These are phyloP conservation scores for Neurospora intermedia DNA, from an alignment of 495 filamentous ascomycete genomes.

Conservation along the genomic window DNA sequence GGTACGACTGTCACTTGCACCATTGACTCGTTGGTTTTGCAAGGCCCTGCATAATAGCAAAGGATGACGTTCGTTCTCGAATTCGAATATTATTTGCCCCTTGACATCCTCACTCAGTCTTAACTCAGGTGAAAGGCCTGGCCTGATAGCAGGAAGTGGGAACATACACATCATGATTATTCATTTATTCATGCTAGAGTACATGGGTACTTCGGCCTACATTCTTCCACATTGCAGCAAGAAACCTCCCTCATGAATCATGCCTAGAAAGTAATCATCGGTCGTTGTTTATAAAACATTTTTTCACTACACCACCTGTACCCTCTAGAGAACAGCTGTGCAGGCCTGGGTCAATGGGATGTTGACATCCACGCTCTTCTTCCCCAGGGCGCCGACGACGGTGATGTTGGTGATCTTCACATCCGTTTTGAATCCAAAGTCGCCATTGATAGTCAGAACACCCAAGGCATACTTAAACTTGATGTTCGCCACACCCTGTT, in stretches of 20 bases:
- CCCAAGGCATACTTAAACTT: constrained; percentile 43
- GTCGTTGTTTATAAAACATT: background rate
- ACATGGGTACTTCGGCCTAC: background rate
- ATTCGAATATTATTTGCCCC: background rate
- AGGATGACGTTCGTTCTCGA: background rate
- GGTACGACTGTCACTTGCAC: constrained; percentile 24
- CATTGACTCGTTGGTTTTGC: constrained; percentile 23
- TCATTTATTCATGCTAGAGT: background rate
- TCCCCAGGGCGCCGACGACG: constrained; percentile 34
- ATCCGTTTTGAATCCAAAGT: constrained; percentile 37
- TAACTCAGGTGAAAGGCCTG: background rate
- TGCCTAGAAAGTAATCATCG: background rate
- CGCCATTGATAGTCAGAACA: constrained; percentile 40
- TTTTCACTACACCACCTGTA: background rate
- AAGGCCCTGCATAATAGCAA: constrained; percentile 2
- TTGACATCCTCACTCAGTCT: background rate
- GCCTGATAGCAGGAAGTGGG: background rate
- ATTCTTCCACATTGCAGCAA: background rate
- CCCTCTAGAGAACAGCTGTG: background rate
- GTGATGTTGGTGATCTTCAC: constrained; percentile 47
- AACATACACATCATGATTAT: background rate
- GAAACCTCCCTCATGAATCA: background rate
- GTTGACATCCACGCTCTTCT: constrained; percentile 5
- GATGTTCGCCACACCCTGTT: constrained; percentile 36
- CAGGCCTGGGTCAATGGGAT: constrained; percentile 8